These are phyloP conservation scores for Rhazya stricta DNA, from an alignment of 257 asterid genomes.

Conservation along the genomic window DNA sequence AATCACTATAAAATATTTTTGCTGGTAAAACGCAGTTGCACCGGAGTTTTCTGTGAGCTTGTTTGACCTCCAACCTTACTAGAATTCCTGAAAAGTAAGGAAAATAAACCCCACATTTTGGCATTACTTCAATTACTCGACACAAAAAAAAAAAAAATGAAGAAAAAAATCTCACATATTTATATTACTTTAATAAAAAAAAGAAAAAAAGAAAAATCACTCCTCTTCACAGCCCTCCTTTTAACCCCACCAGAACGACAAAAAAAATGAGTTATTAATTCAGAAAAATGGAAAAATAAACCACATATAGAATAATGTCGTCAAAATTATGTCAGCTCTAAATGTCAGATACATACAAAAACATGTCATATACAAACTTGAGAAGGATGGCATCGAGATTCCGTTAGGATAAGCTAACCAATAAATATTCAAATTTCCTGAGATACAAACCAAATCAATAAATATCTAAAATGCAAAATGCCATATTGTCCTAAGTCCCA, in stretches of 20 bases:
- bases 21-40: not conserved
- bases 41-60: not conserved
- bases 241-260: too few relatives aligned
- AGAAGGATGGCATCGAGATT: conserved; percentile 8
- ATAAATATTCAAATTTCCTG: not conserved
- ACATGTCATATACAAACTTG: not conserved
- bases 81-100: not conserved
- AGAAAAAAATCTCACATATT: too few relatives aligned
- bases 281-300: not conserved
- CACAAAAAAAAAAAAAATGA: too few relatives aligned
- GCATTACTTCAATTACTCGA: not conserved
- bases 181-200: too few relatives aligned
- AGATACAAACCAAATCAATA: too few relatives aligned
- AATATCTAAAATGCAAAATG: conserved; percentile 1
- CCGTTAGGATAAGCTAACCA: conserved; percentile 3
- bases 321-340: not conserved
- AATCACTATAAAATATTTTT: not conserved
- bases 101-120: not conserved
- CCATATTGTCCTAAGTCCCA: conserved; percentile 1
- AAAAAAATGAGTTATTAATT: too few relatives aligned
- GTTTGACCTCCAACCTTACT: not conserved
- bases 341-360: not conserved
- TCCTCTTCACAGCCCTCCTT: too few relatives aligned
- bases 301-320: not conserved
- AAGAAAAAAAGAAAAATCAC: too few relatives aligned